Conservation (phyloP, 495 filamentous ascomycete species). For the Thermothielavioides terrestris region DNA sequence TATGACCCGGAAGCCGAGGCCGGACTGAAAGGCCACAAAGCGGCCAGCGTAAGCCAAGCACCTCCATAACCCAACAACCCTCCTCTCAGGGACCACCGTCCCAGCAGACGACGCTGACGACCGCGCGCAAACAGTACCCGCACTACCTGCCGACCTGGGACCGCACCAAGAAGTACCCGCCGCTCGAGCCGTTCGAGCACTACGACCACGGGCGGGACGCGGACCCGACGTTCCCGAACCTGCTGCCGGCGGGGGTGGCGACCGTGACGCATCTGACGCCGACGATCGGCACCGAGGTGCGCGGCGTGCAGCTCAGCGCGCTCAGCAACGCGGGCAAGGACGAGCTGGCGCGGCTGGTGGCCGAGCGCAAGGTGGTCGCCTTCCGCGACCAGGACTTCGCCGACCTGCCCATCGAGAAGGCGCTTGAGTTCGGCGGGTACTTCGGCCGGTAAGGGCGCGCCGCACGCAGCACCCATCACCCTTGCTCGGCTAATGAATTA, state of each 20-base stretch:
- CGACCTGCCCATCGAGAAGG: conserved; percentile 59
- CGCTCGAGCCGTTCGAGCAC: conserved; percentile 62
- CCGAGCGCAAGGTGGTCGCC: conserved; percentile 70
- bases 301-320: conserved; percentile 65
- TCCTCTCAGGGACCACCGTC: too few species aligned
- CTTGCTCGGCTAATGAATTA: neutral
- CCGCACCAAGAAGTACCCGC: conserved; percentile 48
- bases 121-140: conserved; percentile 47
- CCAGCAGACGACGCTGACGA: conserved; percentile 24
- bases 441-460: conserved; percentile 63
- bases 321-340: conserved; percentile 63
- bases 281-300: conserved; percentile 66
- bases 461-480: too few species aligned
- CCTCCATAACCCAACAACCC: neutral
- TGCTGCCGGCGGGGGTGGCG: conserved; percentile 44
- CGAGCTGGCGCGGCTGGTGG: conserved; percentile 70
- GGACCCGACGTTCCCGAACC: conserved; percentile 56
- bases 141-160: conserved; percentile 75
- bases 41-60: conserved; percentile 32
- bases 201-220: conserved; percentile 65
- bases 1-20: conserved; percentile 43
- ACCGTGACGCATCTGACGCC: conserved; percentile 55
- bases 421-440: conserved; percentile 63
- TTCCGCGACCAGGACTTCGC: conserved; percentile 76
- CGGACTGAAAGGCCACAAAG: conserved; percentile 33